Evolutionary conservation across 495 filamentous ascomycete species (phyloP), one percentile per base, ranked within the genome.

Genomic region (Tuber melanosporum): DNA sequence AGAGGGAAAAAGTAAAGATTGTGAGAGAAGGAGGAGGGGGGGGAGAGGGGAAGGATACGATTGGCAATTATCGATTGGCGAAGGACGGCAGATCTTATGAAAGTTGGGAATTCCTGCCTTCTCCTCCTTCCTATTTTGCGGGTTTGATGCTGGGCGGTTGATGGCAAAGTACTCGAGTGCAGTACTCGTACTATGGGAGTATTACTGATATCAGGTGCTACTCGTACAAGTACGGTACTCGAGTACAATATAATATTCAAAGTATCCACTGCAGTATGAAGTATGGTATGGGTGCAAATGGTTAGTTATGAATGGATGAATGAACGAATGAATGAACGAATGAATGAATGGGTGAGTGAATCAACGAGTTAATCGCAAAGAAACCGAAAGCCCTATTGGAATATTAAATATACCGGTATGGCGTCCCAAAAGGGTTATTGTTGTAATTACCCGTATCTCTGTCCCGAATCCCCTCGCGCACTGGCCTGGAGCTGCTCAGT

Each of bases 401-500:
- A 43, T 43, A 43, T 43, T 43, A 43, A 43, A 43, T 43, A 42
- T 42, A 41, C 39, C 39, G 39, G 39, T 41, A 41, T 46, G 44
- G 15, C 45, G 15, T 19, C 45, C 17, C 45, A 15, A 47, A 47
- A 47, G 15, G 45, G 45, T 19, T 19, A 17, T 19, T 19, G 45
- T 47, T 47, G 45, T 47, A 47, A 47, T 47, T 47, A 47, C 45
- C 47, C 19, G 47, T 57, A 57, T 57, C 36, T 36, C 57, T 15
- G 14, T 66, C 57, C 57, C 32, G 57, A 66, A 4, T 36, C 32
- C 57, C 57, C 26, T 14, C 57, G 26, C 14, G 57, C 57, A 66
- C 57, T 66, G 57, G 57, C 57, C 57, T 17, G 57, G 32, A 36
- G 57, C 57, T 66, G 57, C 57, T 66, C 57, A 66, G 57, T 66